Base-by-base conservation (phyloP, 805 yeast genomes). In the Candida tammaniensis region DNA sequence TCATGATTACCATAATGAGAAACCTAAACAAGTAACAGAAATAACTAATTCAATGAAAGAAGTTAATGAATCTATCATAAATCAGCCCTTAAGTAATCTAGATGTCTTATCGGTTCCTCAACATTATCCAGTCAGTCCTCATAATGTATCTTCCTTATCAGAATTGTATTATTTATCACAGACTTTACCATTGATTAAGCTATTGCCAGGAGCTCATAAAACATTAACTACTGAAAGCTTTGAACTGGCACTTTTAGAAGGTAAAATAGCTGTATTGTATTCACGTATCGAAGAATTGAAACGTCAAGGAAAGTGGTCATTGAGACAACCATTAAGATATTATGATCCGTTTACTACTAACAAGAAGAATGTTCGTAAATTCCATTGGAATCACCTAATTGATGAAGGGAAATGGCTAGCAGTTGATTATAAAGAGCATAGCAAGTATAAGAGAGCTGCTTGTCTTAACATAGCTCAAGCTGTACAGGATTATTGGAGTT, bases 281-380 rank as follows among this genome's bases (percentile, higher is more conserved):
- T 83, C 94, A 2, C 70, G 98, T 41, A 89, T 93, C 30, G 98
- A 91, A 52, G 98, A 91, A 55, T 68, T 93, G 43, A 86, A 87
- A 55, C 69, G 95, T 30, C 82, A 82, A 38, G 84, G 86, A 2
- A 80, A 85, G 48, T 93, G 98, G 98, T 82, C 95, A 15, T 64
- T 93, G 34, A 71, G 95, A 34, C 98, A 93, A 55, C 95, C 95
- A 0, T 67, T 73, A 33, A 72, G 75, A 43, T 82, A 71, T 49
- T 51, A 69, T 9, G 95, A 86, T 44, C 96, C 98, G 0, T 74
- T 74, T 42, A 12, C 24, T 3, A 10, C 12, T 11, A 27, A 16
- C 7, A 15, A 17, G 7, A 30, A 33, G 20, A 47, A 46, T 13
- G 55, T 64, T 10, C 53, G 52, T n/a, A 63, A 67, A 19, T 63